Conservation (phyloP, 2,329 filamentous ascomycete species). For the Fusarium pilosicola region DNA sequence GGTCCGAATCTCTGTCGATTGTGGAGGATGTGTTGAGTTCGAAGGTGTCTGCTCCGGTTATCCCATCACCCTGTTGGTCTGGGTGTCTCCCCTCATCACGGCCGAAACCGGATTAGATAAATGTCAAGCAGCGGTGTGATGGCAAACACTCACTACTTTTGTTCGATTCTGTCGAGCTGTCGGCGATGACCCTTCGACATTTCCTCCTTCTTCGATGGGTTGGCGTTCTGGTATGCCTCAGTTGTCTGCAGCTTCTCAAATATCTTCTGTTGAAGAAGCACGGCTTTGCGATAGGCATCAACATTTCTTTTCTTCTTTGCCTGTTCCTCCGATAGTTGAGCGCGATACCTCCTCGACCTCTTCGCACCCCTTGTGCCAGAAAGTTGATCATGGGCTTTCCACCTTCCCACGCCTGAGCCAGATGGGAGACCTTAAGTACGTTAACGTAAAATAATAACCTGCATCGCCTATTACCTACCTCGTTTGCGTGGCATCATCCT, state of each 20-base stretch:
- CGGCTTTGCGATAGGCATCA: neutral
- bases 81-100: neutral
- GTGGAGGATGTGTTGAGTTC: neutral
- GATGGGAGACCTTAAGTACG: neutral
- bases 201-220: neutral
- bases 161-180: neutral
- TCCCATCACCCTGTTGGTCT: neutral
- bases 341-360: neutral
- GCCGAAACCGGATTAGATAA: neutral
- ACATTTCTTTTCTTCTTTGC: neutral
- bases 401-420: neutral
- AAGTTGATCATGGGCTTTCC: neutral
- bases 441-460: neutral
- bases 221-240: neutral
- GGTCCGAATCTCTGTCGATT: neutral
- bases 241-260: neutral
- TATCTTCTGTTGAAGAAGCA: rapidly evolving
- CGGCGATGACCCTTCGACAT: neutral
- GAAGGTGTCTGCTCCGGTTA: neutral
- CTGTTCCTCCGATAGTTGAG: neutral
- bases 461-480: neutral
- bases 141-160: neutral
- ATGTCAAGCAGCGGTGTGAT: neutral
- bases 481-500: neutral
- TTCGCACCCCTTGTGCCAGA: neutral